Conservation (phyloP, 441 rosid species). For the Geranium incanum region DNA sequence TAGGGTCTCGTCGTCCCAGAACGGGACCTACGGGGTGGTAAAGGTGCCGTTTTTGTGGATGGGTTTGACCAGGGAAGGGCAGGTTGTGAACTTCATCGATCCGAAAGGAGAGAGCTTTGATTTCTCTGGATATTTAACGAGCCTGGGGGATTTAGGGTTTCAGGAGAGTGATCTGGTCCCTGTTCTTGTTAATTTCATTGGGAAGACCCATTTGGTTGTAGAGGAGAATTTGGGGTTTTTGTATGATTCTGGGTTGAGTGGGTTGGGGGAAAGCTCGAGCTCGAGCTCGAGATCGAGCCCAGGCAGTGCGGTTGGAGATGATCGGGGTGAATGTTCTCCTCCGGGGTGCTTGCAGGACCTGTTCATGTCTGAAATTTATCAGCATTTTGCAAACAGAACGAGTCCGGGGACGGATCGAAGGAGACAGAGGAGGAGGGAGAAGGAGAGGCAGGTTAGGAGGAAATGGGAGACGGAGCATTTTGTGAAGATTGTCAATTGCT, state of each 20-base stretch:
- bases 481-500: constrained; percentile 60
- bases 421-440: constrained; percentile 72
- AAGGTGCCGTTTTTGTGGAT: constrained; percentile 61
- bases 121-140: constrained; percentile 23
- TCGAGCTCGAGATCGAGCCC: constrained; percentile 14
- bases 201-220: constrained; percentile 51
- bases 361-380: constrained; percentile 56
- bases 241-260: constrained; percentile 18
- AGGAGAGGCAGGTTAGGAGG: constrained; percentile 58
- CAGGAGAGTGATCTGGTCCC: constrained; percentile 39
- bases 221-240: constrained; percentile 47
- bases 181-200: constrained; percentile 67
- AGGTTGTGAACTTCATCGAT: constrained; percentile 44
- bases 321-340: constrained; percentile 20
- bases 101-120: constrained; percentile 36
- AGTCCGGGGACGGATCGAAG: constrained; percentile 65
- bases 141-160: constrained; percentile 23
- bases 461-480: constrained; percentile 85
- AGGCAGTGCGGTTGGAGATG: constrained; percentile 28
- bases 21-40: constrained; percentile 37
- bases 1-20: constrained; percentile 43
- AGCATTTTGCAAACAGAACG: constrained; percentile 65
- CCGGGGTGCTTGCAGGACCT: constrained; percentile 47
- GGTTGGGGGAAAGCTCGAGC: constrained; percentile 24
- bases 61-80: constrained; percentile 50